phyloP scores from a whole-genome alignment of 1,139 yeast genomes.

The Pneumocystis wakefieldiae region DNA sequence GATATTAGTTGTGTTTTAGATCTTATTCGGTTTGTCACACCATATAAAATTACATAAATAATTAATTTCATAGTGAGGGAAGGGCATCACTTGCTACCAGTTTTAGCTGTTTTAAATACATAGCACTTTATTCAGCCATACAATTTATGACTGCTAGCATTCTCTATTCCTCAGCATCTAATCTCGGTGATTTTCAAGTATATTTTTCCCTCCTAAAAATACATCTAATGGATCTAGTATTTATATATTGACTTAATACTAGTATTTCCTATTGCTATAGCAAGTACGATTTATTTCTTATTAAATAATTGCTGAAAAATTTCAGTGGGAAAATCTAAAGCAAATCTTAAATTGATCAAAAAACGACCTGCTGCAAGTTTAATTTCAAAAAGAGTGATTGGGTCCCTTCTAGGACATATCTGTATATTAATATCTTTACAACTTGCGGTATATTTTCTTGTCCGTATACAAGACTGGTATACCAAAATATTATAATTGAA shows the following conservation, averaged over 20 bases:
- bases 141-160: slow-evolving; percentile 81
- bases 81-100: slow-evolving; percentile 88
- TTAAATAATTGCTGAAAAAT: slow-evolving; percentile 17
- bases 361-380: slow-evolving; percentile 90
- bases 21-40: slow-evolving; percentile 38
- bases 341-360: slow-evolving; percentile 42
- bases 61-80: slow-evolving; percentile 41
- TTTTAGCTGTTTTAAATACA: slow-evolving; percentile 91
- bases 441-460: slow-evolving; percentile 46
- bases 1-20: slow-evolving; percentile 86
- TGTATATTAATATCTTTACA: slow-evolving; percentile 49
- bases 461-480: slow-evolving; percentile 53
- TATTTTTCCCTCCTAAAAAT: not conserved
- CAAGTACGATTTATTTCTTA: slow-evolving; percentile 22
- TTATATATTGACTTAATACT: slow-evolving; percentile 79
- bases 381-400: slow-evolving; percentile 72
- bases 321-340: slow-evolving; percentile 81
- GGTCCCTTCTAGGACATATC: slow-evolving; percentile 68
- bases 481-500: slow-evolving; percentile 35
- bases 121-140: slow-evolving; percentile 93
- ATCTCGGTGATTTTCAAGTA: slow-evolving; percentile 84
- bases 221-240: slow-evolving; percentile 25
- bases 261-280: slow-evolving; percentile 85
- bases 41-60: not conserved
- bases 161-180: slow-evolving; percentile 74